These are phyloP conservation scores for Tolypocladium pustulatum DNA, from an alignment of 2,329 filamentous ascomycete genomes.

Conservation along the genomic window DNA sequence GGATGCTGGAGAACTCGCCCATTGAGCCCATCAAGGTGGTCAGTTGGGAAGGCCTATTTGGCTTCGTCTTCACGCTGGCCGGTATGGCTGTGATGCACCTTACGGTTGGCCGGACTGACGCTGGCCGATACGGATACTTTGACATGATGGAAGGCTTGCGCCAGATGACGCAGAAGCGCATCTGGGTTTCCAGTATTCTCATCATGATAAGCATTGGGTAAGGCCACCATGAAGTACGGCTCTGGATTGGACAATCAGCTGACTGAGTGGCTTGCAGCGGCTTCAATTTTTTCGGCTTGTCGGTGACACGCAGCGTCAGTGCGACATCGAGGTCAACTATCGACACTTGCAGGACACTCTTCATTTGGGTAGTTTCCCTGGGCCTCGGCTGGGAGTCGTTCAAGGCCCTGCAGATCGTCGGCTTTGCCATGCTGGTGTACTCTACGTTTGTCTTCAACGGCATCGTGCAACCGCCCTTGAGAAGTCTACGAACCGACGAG, in stretches of 20 bases:
- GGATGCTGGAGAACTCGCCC: conserved; percentile 58
- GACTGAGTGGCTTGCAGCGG: conserved; percentile 42
- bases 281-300: conserved; percentile 98
- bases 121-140: conserved; percentile 74
- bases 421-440: conserved; percentile 85
- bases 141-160: conserved; percentile 79
- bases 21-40: conserved; percentile 82
- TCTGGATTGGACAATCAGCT: neutral
- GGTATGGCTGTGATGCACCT: conserved; percentile 75
- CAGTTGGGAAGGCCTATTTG: conserved; percentile 93
- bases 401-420: conserved; percentile 89
- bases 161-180: conserved; percentile 59
- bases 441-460: conserved; percentile 97
- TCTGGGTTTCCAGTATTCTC: conserved; percentile 68
- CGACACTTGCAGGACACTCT: conserved; percentile 92
- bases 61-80: conserved; percentile 67
- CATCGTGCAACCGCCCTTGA: conserved; percentile 72
- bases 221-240: conserved; percentile 1
- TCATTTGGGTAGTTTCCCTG: conserved; percentile 95
- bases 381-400: conserved; percentile 94
- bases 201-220: conserved; percentile 99
- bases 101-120: conserved; percentile 61
- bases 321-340: conserved; percentile 93
- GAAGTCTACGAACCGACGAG: conserved; percentile 46
- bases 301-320: conserved; percentile 79